Evolutionary conservation across 371 early-diverging fungal genomes (phyloP), one percentile per base, ranked within the genome.

Genomic region (Haplosporangium sp.): DNA sequence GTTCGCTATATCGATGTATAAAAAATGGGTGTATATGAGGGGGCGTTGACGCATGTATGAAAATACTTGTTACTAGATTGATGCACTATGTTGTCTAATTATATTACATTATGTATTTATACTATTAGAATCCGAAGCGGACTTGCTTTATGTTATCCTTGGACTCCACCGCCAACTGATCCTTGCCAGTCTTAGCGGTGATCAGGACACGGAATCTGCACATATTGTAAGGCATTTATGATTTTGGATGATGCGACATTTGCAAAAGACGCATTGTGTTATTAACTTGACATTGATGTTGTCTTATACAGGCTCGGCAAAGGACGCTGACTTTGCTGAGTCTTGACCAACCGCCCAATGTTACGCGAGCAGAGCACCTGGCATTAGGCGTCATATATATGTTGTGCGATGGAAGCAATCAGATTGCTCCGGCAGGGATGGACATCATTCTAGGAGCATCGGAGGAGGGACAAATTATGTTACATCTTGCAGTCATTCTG

Each of bases 351-450:
- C 77, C 77, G 1, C 52, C 64, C 1, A 60, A 29, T 11, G 77
- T 77, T 6, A 47, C 72, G 6, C 62, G 53, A n/a, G 42, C 77
- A 16, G 77, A 77, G 54, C 77, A 77, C 37, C 56, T 71, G n/a
- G 77, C 71, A 10, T 57, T 77, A 4, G 64, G 77, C 5, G 72
- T 71, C 20, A 67, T 77, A 1, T 77, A 77, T 45, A 77, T 77
- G 77, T 61, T 71, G 16, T 71, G 77, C 57, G 64, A 71, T 45
- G 53, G 36, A 14, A 23, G 41, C 38, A 68, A 69, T 16, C 29
- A 45, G 14, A 59, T 77, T 41, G 55, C 77, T 0, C 23, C 52
- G 5, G 57, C 62, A 13, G 63, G 71, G 3, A 47, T 77, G 57
- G 54, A 71, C 2, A 18, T 63, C n/a, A 16, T 77, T 9, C 23